Evolutionary conservation across 106 monocot species (phyloP).

Genomic region (Allium cepa): DNA sequence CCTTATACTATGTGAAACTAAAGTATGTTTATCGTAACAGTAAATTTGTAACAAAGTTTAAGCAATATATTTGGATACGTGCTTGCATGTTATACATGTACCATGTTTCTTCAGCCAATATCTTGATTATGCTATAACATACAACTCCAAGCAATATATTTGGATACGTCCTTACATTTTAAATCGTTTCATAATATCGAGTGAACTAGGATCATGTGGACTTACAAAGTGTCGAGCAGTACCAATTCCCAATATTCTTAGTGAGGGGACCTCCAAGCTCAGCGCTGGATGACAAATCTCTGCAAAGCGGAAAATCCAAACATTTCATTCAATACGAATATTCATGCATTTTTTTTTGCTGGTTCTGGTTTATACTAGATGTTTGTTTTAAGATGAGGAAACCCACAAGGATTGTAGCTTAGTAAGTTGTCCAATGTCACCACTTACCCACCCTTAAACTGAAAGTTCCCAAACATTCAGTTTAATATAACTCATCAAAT

Average conservation of each 20-base stretch:
- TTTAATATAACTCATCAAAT: no score
- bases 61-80: no score
- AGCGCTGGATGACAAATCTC: slow-evolving; percentile 46
- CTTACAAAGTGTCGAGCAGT: slow-evolving; percentile 44
- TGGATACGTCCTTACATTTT: not conserved
- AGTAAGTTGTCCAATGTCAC: slow-evolving; percentile 35
- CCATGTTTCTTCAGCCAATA: no score
- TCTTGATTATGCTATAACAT: no score
- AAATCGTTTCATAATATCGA: not conserved
- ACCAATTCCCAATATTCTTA: slow-evolving; percentile 24
- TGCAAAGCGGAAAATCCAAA: slow-evolving; percentile 9
- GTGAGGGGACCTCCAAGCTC: slow-evolving; percentile 26
- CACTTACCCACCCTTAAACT: not conserved
- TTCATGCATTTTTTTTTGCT: not conserved
- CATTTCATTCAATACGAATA: not conserved
- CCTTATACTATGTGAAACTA: no score
- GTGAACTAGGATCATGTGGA: not conserved
- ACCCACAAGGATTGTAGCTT: slow-evolving; percentile 51
- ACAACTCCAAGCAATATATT: not conserved
- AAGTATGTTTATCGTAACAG: no score
- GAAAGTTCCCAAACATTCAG: no score
- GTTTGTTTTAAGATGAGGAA: not conserved
- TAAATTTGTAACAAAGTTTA: no score
- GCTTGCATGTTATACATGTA: no score
- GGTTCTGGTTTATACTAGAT: no score